phyloP scores from a whole-genome alignment of 179 eudicot genomes.

The Silene vulgaris region DNA sequence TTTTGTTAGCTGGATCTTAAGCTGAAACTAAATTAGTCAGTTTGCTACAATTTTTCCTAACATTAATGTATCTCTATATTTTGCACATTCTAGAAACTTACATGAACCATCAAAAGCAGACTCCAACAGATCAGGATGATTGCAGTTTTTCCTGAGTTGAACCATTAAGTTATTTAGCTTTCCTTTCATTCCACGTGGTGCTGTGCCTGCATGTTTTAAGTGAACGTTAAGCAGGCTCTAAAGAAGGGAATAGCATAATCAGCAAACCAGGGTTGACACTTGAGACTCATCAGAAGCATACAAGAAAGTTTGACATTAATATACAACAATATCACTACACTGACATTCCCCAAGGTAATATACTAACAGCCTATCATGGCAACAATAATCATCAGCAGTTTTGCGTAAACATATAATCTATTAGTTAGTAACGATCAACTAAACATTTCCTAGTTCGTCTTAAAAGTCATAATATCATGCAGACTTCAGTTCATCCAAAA shows the following conservation, averaged over 20 bases:
- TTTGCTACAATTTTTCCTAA: not conserved
- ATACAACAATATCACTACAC: not conserved
- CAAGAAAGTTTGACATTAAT: not conserved
- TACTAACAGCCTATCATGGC: not conserved
- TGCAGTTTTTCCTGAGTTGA: constrained; percentile 96
- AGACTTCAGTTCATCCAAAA: not conserved
- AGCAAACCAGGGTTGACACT: not conserved
- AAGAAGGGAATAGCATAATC: not conserved
- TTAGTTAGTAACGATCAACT: not conserved
- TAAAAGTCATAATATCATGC: not conserved
- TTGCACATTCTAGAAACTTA: constrained; percentile 33
- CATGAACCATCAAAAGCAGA: constrained; percentile 75
- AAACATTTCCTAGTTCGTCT: not conserved
- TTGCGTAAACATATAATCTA: not conserved
- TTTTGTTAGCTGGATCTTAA: not conserved
- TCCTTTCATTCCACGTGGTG: constrained; percentile 59
- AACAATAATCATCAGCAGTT: not conserved
- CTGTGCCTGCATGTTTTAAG: constrained; percentile 20
- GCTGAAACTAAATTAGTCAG: not conserved
- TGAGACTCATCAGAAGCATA: not conserved
- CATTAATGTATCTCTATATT: not conserved
- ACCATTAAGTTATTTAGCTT: constrained; percentile 74
- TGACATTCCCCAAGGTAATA: not conserved
- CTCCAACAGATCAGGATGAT: constrained; percentile 92
- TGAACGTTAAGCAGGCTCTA: constrained; percentile 11